Evolutionary conservation across 1,139 yeast genomes (phyloP).

Genomic region (Chernovozyma sophiae-reginae): DNA sequence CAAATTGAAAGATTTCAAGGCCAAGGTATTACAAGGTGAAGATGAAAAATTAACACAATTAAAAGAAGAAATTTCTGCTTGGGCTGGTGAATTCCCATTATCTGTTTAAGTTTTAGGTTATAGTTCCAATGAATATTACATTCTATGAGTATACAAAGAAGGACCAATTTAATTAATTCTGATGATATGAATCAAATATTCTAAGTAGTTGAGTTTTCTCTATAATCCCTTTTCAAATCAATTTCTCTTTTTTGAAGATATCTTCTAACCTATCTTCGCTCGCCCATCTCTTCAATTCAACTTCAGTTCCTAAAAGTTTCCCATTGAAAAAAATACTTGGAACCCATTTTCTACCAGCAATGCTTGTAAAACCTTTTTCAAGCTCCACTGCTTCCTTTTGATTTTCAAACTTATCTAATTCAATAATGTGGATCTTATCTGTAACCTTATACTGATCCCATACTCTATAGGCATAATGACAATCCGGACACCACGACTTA

Average conservation of each 20-base stretch:
- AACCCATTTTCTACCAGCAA: slow-evolving; percentile 66
- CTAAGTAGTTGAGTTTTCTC: no score
- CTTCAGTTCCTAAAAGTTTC: slow-evolving; percentile 57
- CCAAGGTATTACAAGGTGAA: slow-evolving; percentile 65
- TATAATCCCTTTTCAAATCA: slow-evolving; percentile 17
- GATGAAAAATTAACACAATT: slow-evolving; percentile 58
- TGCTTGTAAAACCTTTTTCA: slow-evolving; percentile 56
- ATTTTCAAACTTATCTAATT: slow-evolving; percentile 53
- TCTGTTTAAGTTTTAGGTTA: slow-evolving; percentile 48
- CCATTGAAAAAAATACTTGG: slow-evolving; percentile 69
- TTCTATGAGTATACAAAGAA: no score
- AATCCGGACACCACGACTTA: slow-evolving; percentile 78
- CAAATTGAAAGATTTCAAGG: slow-evolving; percentile 91
- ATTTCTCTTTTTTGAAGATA: slow-evolving; percentile 40
- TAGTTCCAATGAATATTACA: background rate
- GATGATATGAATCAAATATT: no score
- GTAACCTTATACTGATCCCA: slow-evolving; percentile 49
- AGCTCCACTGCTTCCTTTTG: slow-evolving; percentile 50
- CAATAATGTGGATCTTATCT: slow-evolving; percentile 50
- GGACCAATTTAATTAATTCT: no score
- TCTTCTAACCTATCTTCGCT: slow-evolving; percentile 37
- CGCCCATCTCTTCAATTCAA: slow-evolving; percentile 45
- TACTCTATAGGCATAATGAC: slow-evolving; percentile 55
- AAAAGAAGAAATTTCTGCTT: slow-evolving; percentile 75
- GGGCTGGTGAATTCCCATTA: slow-evolving; percentile 95